phyloP scores from a whole-genome alignment of 345 rosid genomes.

The Populus davidiana region DNA sequence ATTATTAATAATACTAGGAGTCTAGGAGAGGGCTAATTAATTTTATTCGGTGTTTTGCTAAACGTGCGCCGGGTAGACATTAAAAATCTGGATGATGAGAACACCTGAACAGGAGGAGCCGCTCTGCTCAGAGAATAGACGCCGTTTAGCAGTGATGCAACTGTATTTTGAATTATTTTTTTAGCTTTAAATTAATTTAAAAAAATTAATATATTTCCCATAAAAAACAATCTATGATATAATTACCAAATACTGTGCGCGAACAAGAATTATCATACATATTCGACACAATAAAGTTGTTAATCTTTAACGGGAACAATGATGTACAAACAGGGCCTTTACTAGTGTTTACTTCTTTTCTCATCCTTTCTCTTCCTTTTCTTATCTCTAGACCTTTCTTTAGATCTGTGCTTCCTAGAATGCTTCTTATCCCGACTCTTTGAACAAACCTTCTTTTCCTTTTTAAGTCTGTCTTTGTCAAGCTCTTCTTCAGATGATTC shows the following conservation, averaged over 20 bases:
- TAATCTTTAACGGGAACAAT: neutral
- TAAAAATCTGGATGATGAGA: no score
- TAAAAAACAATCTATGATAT: neutral
- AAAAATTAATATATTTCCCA: no score
- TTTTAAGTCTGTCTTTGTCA: constrained; percentile 28
- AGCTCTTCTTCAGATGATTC: constrained; percentile 42
- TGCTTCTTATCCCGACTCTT: constrained; percentile 43
- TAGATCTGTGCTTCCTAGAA: constrained; percentile 44
- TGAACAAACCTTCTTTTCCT: constrained; percentile 27
- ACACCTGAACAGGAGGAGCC: no score
- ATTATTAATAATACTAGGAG: no score
- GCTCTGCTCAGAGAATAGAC: no score
- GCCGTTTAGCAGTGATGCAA: no score
- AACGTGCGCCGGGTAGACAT: no score
- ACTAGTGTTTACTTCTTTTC: constrained; percentile 33
- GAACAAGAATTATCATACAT: neutral
- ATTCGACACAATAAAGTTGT: neutral
- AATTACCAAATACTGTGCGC: neutral
- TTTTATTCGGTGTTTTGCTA: no score
- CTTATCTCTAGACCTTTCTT: constrained; percentile 41
- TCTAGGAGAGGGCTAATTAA: no score
- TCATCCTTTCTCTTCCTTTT: constrained; percentile 37
- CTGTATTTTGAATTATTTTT: no score
- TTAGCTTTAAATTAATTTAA: no score
- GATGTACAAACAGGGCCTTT: neutral